Percentiles rank a stretch among this genome's conserved stretches.
phyloP scores from a whole-genome alignment of 352 stramenopile genomes.

The Phytopythium litorale region DNA sequence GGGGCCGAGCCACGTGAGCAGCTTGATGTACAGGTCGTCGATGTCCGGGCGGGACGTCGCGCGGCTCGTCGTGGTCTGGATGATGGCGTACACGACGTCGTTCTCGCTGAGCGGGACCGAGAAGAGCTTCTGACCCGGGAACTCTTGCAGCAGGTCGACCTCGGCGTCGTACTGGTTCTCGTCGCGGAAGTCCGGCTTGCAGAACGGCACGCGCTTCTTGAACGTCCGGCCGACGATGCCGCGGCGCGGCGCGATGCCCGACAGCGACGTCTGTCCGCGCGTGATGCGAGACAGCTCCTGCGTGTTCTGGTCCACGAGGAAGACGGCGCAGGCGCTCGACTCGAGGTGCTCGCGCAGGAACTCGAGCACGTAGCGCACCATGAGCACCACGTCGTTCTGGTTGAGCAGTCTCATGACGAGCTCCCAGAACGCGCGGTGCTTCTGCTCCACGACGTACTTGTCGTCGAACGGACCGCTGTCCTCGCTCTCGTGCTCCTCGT shows the following conservation, averaged over 20 bases:
- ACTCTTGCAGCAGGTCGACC: constrained; percentile 63
- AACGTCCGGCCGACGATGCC: constrained; percentile 53
- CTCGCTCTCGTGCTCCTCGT: neutral
- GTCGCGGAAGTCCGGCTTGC: constrained; percentile 39
- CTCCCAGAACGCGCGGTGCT: constrained; percentile 75
- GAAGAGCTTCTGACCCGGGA: constrained; percentile 55
- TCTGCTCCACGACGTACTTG: constrained; percentile 46
- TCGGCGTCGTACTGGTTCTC: constrained; percentile 52
- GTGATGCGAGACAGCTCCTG: constrained; percentile 76
- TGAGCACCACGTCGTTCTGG: constrained; percentile 72
- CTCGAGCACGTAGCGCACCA: constrained; percentile 65
- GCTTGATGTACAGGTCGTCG: constrained; percentile 63
- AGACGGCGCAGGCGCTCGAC: constrained; percentile 48
- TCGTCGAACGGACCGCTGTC: constrained; percentile 18
- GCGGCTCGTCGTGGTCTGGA: constrained; percentile 57
- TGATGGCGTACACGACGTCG: constrained; percentile 72
- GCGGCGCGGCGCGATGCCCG: constrained; percentile 39
- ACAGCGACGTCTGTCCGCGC: constrained; percentile 40
- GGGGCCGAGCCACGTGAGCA: constrained; percentile 74
- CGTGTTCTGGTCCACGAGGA: constrained; percentile 70
- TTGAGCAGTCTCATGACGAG: constrained; percentile 64
- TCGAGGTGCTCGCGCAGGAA: constrained; percentile 59
- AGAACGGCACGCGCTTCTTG: constrained; percentile 25
- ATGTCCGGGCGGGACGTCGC: constrained; percentile 31
- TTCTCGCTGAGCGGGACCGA: constrained; percentile 73